Base-by-base conservation (phyloP, 108 stramenopile genomes). In the Craspedostauros australis region DNA sequence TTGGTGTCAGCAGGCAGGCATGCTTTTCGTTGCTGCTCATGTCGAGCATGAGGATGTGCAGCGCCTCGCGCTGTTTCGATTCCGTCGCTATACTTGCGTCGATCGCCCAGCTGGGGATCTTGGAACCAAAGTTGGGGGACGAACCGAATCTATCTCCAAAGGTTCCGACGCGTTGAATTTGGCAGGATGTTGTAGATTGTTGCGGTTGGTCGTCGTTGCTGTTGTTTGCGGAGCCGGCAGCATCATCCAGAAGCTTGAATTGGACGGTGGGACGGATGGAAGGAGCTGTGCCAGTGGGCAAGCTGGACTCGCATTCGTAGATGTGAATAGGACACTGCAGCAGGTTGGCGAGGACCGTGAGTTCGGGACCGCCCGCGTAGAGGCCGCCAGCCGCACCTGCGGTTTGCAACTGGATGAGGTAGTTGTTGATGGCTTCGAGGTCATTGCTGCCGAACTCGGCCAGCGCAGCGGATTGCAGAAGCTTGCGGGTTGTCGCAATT, bases 281-380 rank as follows among this genome's bases (percentile, higher is more conserved):
- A n/a, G n/a, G n/a, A n/a, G n/a, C n/a, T n/a, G n/a, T n/a, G 8
- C 7, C 43, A 44, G 16, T 44, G 8, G 43, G 16, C 7, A 31
- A 14, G 50, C 27, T 4, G 12, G n/a, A 39, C 20, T 62, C 67
- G 21, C 81, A 29, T 52, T 88, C 82, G 61, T 82, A 88, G 34
- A 84, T 82, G 8, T 70, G 64, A 49, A 88, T 88, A n/a, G 86
- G 86, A n/a, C 86, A 59, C 44, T 80, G 64, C 41, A 88, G 66
- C 3, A 88, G 49, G 58, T 88, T 88, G 27, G 80, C 55, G 43
- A 88, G 47, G 2, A 74, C 80, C 20, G 80, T 83, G 40, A 88
- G 57, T 54, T 88, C 86, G 9, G 82, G 82, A 11, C 86, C 86
- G 18, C 86, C 86, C 0, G 82, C 86, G 23, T 83, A 73, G 39